Conservation (phyloP, 768 basidiomycete species). For the Leccinum subgranulosum region DNA sequence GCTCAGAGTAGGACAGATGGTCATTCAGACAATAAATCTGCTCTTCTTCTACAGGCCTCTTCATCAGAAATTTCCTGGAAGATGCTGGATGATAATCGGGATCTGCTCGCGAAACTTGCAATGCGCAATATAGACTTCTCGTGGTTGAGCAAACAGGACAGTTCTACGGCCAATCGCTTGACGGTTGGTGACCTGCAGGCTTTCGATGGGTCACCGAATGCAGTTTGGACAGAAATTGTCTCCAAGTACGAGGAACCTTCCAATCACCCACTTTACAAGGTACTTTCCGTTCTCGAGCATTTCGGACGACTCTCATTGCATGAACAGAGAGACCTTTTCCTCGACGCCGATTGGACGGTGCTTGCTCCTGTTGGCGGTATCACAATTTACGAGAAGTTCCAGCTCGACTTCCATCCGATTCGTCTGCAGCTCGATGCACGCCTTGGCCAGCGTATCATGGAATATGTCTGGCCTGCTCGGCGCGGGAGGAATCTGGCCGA, state of each 20-base stretch:
- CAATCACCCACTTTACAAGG: slow-evolving; percentile 71
- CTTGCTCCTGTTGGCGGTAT: slow-evolving; percentile 94
- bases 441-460: slow-evolving; percentile 78
- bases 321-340: slow-evolving; percentile 65
- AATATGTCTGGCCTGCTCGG: slow-evolving; percentile 82
- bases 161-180: slow-evolving; percentile 77
- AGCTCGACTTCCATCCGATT: slow-evolving; percentile 80
- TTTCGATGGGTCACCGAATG: slow-evolving; percentile 80
- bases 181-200: slow-evolving; percentile 76
- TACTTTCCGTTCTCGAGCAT: slow-evolving; percentile 22
- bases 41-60: slow-evolving; percentile 74
- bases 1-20: slow-evolving; percentile 74
- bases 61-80: slow-evolving; percentile 89
- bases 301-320: slow-evolving; percentile 6
- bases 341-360: slow-evolving; percentile 75
- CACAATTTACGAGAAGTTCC: slow-evolving; percentile 79
- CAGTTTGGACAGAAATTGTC: slow-evolving; percentile 85
- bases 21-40: slow-evolving; percentile 70
- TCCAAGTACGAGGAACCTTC: slow-evolving; percentile 70
- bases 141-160: slow-evolving; percentile 85
- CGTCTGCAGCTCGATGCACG: slow-evolving; percentile 82
- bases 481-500: slow-evolving; percentile 29
- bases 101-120: slow-evolving; percentile 83
- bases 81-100: slow-evolving; percentile 74
- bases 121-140: slow-evolving; percentile 74